Evolutionary conservation across 768 basidiomycete genomes (phyloP).

Genomic region (Lactifluus pinguis): DNA sequence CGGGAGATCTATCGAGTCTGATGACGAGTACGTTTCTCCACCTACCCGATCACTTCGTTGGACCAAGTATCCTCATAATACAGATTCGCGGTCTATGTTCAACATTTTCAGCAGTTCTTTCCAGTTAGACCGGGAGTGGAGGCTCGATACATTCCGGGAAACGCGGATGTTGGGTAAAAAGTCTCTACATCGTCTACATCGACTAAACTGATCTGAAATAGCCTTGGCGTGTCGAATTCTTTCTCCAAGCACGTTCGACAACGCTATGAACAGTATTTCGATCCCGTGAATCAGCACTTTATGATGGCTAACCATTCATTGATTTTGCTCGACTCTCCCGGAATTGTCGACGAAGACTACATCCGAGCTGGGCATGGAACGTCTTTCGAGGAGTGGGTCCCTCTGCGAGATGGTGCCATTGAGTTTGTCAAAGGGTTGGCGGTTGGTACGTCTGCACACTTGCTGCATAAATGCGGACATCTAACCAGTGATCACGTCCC

Average conservation of each 20-base stretch:
- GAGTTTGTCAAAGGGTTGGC: conserved; percentile 47
- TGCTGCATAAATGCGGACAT: background rate
- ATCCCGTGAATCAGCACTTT: conserved; percentile 55
- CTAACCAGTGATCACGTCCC: background rate
- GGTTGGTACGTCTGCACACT: conserved; percentile 22
- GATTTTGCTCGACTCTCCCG: conserved; percentile 65
- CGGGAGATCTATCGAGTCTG: conserved; percentile 55
- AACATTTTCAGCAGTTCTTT: conserved; percentile 66
- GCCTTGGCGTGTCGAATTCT: conserved; percentile 12
- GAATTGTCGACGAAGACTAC: conserved; percentile 79
- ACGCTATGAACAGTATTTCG: conserved; percentile 56
- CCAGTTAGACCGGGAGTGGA: conserved; percentile 36
- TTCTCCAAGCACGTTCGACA: conserved; percentile 35
- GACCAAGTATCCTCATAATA: background rate
- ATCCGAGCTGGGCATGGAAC: conserved; percentile 42
- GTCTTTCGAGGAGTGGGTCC: conserved; percentile 47
- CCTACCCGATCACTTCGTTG: conserved; percentile 1
- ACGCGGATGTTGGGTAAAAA: conserved; percentile 75
- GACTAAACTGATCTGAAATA: background rate
- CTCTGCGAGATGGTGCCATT: conserved; percentile 45
- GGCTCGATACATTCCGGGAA: conserved; percentile 73
- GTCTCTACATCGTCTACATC: too few relatives aligned
- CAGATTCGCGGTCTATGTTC: conserved; percentile 69
- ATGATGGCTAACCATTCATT: conserved; percentile 62
- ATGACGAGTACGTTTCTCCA: conserved; percentile 39